Evolutionary conservation across 1,284 basidiomycete genomes (phyloP).

Genomic region (Boletus mariae): DNA sequence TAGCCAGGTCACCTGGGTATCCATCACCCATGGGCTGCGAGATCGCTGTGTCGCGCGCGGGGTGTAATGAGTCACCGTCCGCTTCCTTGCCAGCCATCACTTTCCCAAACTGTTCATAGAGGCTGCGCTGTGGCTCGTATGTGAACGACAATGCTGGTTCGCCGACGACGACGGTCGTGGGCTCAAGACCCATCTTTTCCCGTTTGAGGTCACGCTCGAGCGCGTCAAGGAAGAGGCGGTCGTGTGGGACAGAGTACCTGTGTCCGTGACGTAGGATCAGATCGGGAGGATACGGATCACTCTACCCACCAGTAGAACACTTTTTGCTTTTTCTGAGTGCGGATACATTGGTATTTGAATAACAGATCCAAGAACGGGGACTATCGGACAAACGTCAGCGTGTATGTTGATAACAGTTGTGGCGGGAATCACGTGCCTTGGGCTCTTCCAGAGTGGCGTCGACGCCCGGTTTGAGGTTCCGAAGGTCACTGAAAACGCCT

Average conservation of each 20-base stretch:
- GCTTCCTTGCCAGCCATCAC: slow-evolving; percentile 45
- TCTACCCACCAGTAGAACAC: slow-evolving; percentile 82
- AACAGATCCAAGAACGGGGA: slow-evolving; percentile 89
- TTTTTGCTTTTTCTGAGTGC: slow-evolving; percentile 95
- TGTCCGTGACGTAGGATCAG: slow-evolving; percentile 31
- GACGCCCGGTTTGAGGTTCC: slow-evolving; percentile 87
- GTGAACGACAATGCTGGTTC: slow-evolving; percentile 82
- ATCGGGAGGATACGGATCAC: neutral
- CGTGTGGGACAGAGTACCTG: slow-evolving; percentile 85
- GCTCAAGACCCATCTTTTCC: slow-evolving; percentile 82
- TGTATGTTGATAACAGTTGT: neutral
- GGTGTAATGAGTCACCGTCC: slow-evolving; percentile 43
- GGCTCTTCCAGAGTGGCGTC: slow-evolving; percentile 91
- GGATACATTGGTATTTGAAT: slow-evolving; percentile 92
- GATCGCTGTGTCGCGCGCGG: slow-evolving; percentile 38
- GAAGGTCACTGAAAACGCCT: slow-evolving; percentile 86
- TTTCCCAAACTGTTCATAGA: slow-evolving; percentile 83
- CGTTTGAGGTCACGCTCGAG: slow-evolving; percentile 90
- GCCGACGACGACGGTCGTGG: slow-evolving; percentile 72
- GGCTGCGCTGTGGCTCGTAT: slow-evolving; percentile 79
- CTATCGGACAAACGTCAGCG: slow-evolving; percentile 36
- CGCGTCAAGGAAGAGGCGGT: slow-evolving; percentile 92
- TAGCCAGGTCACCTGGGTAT: neutral
- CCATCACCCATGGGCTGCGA: slow-evolving; percentile 12
- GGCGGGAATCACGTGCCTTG: slow-evolving; percentile 53